Evolutionary conservation across 805 yeast genomes (phyloP).

Genomic region (Saccharomycopsis malanga): DNA sequence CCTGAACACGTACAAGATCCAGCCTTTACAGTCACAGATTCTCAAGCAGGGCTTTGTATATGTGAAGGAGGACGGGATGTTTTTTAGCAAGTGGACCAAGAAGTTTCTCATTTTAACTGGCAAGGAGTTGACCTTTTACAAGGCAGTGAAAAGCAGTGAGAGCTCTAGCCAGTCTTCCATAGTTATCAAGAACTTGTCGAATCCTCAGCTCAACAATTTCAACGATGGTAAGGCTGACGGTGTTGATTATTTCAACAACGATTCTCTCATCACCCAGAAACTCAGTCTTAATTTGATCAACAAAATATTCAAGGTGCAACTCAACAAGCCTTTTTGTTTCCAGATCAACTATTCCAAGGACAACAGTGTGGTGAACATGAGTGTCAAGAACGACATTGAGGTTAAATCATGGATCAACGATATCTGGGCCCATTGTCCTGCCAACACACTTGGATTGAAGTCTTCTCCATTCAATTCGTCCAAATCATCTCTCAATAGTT

Average conservation of each 20-base stretch:
- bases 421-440: conserved; percentile 21
- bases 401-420: conserved; percentile 20
- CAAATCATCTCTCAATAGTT: conserved; percentile 1
- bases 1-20: conserved; percentile 21
- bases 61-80: conserved; percentile 21
- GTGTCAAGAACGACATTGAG: conserved; percentile 21
- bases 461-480: background rate
- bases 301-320: conserved; percentile 25
- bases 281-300: conserved; percentile 5
- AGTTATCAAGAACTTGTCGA: conserved; percentile 20
- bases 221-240: conserved; percentile 23
- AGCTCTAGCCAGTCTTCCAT: conserved; percentile 7
- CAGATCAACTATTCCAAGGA: conserved; percentile 18
- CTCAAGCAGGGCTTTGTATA: conserved; percentile 21
- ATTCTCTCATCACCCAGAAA: conserved; percentile 14
- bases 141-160: conserved; percentile 17
- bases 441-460: conserved; percentile 20
- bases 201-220: conserved; percentile 18
- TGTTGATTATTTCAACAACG: conserved; percentile 21
- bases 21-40: conserved; percentile 18
- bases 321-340: conserved; percentile 26
- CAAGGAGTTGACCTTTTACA: conserved; percentile 19
- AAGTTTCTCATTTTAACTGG: conserved; percentile 20
- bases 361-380: conserved; percentile 5
- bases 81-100: conserved; percentile 22